phyloP scores from a whole-genome alignment of 2,329 filamentous ascomycete genomes.

The Colletotrichum sp. region DNA sequence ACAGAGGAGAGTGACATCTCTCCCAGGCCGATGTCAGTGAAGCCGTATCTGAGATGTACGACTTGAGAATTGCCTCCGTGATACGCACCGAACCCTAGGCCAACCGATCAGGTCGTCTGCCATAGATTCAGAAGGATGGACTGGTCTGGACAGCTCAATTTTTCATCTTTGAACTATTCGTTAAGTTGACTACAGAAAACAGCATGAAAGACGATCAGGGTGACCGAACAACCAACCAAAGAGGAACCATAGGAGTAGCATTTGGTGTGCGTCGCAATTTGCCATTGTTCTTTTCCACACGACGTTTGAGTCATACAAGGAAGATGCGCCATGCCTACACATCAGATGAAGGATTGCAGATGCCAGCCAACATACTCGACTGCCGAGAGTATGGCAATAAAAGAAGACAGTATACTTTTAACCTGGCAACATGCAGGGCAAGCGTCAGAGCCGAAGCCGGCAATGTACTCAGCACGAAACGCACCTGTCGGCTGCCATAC shows the following conservation, averaged over 20 bases:
- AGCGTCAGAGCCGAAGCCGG: neutral
- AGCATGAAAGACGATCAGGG: neutral
- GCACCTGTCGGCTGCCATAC: neutral
- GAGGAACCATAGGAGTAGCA: neutral
- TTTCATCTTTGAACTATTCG: neutral
- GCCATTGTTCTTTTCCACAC: neutral
- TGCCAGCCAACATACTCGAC: neutral
- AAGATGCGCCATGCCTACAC: neutral
- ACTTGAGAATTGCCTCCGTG: neutral
- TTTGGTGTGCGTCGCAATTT: neutral
- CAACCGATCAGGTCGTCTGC: neutral
- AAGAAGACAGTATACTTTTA: neutral
- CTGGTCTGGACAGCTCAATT: neutral
- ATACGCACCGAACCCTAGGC: neutral
- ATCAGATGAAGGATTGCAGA: neutral
- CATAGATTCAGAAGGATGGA: neutral
- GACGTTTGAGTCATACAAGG: neutral
- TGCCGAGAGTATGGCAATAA: neutral
- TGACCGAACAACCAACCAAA: neutral
- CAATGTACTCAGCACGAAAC: neutral
- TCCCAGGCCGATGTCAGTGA: neutral
- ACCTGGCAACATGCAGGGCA: neutral
- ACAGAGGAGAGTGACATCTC: neutral
- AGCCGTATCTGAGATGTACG: neutral
- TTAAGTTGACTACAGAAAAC: neutral